Conservation (phyloP, 2,329 filamentous ascomycete species). For the Fusarium musae region DNA sequence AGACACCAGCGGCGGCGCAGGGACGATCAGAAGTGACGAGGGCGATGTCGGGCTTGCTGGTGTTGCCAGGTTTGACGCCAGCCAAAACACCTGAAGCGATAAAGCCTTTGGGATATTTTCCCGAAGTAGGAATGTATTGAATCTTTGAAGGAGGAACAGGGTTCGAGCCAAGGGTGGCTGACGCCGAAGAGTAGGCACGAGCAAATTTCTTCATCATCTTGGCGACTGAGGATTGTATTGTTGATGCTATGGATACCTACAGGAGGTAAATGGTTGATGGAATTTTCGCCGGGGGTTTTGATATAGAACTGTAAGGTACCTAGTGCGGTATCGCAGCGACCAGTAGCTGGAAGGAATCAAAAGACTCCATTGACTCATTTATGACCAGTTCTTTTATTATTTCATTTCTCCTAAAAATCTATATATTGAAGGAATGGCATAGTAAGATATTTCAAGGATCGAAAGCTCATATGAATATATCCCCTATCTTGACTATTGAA, state of each 20-base stretch:
- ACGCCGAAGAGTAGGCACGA: constrained; percentile 50
- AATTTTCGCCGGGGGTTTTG: constrained; percentile 27
- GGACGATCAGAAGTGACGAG: constrained; percentile 87
- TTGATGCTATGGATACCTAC: constrained; percentile 2
- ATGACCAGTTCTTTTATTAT: background rate
- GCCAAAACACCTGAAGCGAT: constrained; percentile 86
- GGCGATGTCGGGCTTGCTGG: constrained; percentile 88
- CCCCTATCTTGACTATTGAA: background rate
- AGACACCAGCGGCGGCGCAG: constrained; percentile 89
- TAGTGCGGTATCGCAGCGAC: constrained; percentile 37
- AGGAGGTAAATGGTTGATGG: background rate
- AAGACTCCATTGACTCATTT: constrained; percentile 10
- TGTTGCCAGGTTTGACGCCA: constrained; percentile 94
- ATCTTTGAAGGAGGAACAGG: constrained; percentile 80
- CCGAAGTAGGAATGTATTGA: constrained; percentile 87
- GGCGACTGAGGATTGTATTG: constrained; percentile 18
- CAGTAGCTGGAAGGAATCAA: constrained; percentile 26
- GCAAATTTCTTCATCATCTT: constrained; percentile 48
- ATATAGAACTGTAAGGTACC: background rate
- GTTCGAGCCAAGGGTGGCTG: constrained; percentile 40
- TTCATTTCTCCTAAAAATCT: background rate
- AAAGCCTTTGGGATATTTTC: constrained; percentile 92
- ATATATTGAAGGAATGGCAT: background rate
- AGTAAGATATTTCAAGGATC: background rate
- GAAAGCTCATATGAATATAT: background rate